Evolutionary conservation across 345 rosid genomes (phyloP).

Genomic region (Euphorbia pulcherrima): DNA sequence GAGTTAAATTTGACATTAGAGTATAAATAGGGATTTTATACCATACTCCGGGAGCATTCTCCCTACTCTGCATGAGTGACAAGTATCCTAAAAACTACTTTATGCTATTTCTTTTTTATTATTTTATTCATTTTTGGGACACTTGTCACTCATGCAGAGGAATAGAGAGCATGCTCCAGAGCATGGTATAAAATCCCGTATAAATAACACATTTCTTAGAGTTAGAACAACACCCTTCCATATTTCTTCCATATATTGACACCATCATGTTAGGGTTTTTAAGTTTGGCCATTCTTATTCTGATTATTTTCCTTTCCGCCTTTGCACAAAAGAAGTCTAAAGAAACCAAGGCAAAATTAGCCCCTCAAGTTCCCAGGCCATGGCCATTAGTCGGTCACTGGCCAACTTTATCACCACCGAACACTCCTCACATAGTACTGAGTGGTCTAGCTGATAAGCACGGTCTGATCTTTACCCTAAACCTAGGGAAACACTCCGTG

Average conservation of each 20-base stretch:
- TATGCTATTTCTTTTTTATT: no score
- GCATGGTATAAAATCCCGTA: no score
- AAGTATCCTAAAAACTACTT: no score
- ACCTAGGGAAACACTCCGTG: neutral
- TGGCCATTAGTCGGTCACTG: neutral
- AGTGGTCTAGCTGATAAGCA: neutral
- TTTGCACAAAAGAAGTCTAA: neutral
- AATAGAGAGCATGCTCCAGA: no score
- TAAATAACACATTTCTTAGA: no score
- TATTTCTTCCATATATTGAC: neutral
- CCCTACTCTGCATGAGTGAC: no score
- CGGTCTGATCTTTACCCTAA: neutral
- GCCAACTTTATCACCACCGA: neutral
- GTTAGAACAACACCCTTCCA: no score
- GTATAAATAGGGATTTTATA: no score
- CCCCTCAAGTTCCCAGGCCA: neutral
- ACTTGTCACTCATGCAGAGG: no score
- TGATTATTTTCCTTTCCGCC: neutral
- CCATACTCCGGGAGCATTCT: no score
- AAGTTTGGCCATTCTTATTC: neutral
- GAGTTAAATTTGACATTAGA: no score
- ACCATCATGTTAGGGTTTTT: neutral
- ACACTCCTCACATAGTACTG: neutral
- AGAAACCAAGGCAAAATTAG: neutral
- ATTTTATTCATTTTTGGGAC: no score